Conservation (phyloP, 352 stramenopile genomes). For the Thalassiosira mediterranea region DNA sequence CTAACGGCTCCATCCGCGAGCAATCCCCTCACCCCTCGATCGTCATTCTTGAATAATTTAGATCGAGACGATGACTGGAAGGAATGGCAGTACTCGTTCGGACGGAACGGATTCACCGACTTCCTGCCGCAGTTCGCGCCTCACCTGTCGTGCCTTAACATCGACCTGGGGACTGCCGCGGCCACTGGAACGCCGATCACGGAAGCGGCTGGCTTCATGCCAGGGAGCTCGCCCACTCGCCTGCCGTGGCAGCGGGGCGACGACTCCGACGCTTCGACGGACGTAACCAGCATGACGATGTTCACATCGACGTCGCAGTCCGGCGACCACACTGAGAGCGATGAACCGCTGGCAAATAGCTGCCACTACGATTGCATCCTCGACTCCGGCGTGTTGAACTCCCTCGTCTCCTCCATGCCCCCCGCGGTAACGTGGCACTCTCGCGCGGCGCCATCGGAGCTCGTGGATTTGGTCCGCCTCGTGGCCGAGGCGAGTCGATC, state of each 20-base stretch:
- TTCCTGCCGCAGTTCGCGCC: constrained; percentile 20
- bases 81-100: constrained; percentile 27
- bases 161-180: background rate
- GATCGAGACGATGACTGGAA: constrained; percentile 41
- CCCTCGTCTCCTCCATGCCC: constrained; percentile 14
- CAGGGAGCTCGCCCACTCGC: background rate
- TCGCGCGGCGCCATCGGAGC: background rate
- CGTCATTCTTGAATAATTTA: no score
- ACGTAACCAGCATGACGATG: background rate
- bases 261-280: background rate
- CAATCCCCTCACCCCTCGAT: no score
- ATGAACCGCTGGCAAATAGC: no score
- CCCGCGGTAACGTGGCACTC: constrained; percentile 24
- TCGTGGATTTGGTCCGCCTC: constrained; percentile 10
- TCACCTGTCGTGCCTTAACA: constrained; percentile 12
- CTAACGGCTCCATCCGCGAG: no score
- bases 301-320: background rate
- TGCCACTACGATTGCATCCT: constrained; percentile 24
- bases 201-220: background rate
- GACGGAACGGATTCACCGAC: constrained; percentile 21
- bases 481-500: constrained; percentile 5
- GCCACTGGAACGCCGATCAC: background rate
- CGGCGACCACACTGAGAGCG: background rate
- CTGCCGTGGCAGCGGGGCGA: constrained; percentile 20
- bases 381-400: constrained; percentile 22